Percentiles rank a stretch among this genome's conserved stretches.
phyloP scores from a whole-genome alignment of 2,329 filamentous ascomycete genomes.

The Chaetothyriales sp. region DNA sequence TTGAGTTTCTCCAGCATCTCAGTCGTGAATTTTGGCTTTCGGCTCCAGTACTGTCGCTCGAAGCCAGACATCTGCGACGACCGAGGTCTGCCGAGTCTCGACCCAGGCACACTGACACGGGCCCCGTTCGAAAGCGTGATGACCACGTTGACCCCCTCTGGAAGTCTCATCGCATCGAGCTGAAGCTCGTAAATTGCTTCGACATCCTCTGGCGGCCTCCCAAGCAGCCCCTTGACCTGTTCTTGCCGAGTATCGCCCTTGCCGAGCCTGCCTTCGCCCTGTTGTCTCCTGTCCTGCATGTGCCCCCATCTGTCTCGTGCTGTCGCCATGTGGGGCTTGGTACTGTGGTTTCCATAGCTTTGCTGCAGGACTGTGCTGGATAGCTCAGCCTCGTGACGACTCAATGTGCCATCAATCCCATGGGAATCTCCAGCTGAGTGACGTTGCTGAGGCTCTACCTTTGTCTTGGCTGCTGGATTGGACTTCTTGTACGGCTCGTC shows the following conservation, averaged over 20 bases:
- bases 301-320: neutral
- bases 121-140: slow-evolving; percentile 12
- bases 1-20: slow-evolving; percentile 9
- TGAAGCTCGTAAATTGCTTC: slow-evolving; percentile 13
- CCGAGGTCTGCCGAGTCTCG: slow-evolving; percentile 10
- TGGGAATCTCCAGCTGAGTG: neutral
- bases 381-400: neutral
- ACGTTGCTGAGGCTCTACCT: neutral
- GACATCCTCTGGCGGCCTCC: slow-evolving; percentile 6
- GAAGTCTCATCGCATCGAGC: slow-evolving; percentile 15
- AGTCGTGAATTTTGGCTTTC: slow-evolving; percentile 10
- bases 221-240: slow-evolving; percentile 8
- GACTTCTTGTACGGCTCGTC: neutral
- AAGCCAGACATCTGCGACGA: slow-evolving; percentile 14
- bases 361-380: neutral
- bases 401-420: neutral
- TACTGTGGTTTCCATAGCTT: neutral
- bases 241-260: slow-evolving; percentile 1
- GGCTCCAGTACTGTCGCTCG: slow-evolving; percentile 12
- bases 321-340: neutral
- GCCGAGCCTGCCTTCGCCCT: neutral
- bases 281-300: neutral
- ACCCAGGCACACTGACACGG: slow-evolving; percentile 11
- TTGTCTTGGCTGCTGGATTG: neutral
- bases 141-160: slow-evolving; percentile 8